phyloP scores from a whole-genome alignment of 345 rosid genomes.

The Aurinia saxatilis region DNA sequence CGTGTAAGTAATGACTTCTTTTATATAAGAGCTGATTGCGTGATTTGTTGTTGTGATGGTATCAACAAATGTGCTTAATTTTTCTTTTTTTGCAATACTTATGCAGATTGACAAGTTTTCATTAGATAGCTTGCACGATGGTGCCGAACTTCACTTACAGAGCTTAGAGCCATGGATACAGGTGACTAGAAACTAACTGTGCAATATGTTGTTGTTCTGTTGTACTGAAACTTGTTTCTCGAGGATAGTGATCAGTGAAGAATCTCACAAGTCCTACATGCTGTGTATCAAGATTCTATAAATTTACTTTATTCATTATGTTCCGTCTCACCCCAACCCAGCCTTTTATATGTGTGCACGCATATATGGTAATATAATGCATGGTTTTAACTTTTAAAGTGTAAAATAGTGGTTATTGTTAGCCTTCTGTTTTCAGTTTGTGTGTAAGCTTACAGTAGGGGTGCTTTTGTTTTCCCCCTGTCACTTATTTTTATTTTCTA shows the following conservation, averaged over 20 bases:
- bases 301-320: neutral
- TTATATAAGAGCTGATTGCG: neutral
- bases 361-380: neutral
- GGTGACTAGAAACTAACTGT: constrained; percentile 31
- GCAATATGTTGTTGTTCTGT: neutral
- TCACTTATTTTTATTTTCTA: constrained; percentile 29
- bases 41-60: constrained; percentile 6
- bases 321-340: too few relatives aligned
- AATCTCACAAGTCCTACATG: neutral
- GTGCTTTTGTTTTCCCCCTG: neutral
- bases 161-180: constrained; percentile 97
- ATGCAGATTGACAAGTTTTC: constrained; percentile 84
- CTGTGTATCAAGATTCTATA: constrained; percentile 7
- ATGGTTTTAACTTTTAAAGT: neutral
- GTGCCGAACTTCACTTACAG: constrained; percentile 86
- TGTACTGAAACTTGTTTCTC: constrained; percentile 5
- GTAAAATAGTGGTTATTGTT: neutral
- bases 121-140: constrained; percentile 78
- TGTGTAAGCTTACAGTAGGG: neutral
- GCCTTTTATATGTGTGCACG: neutral
- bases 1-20: constrained; percentile 51
- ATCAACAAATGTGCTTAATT: neutral
- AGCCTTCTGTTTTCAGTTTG: neutral
- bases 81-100: neutral
- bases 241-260: neutral